Evolutionary conservation across 1,284 basidiomycete species (phyloP).

Genomic region (Tilletia horrida): DNA sequence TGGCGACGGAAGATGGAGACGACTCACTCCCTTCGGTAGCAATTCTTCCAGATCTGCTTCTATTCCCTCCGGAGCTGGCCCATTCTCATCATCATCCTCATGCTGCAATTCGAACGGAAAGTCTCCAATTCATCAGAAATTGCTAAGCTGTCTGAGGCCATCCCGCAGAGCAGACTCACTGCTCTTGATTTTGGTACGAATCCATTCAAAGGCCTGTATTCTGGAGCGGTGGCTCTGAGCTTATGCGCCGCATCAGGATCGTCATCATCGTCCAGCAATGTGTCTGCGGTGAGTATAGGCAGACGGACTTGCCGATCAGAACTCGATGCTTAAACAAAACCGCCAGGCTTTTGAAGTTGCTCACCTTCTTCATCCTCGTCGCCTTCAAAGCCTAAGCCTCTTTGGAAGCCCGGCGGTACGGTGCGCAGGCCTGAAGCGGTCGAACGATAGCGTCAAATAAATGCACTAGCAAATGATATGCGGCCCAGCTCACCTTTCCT

Average conservation of each 20-base stretch:
- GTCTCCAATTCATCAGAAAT: not conserved
- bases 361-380: constrained; percentile 37
- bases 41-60: constrained; percentile 51
- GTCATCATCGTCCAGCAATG: constrained; percentile 11
- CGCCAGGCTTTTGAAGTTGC: no score
- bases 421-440: constrained; percentile 46
- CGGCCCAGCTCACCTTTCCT: constrained; percentile 16
- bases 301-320: no score
- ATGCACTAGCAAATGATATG: not conserved
- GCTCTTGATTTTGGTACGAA: not conserved
- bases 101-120: not conserved
- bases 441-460: not conserved
- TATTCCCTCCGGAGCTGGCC: constrained; percentile 22
- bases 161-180: not conserved
- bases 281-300: not conserved
- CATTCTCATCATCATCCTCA: constrained; percentile 18
- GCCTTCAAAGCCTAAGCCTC: constrained; percentile 65
- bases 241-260: not conserved
- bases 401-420: constrained; percentile 57
- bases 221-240: constrained; percentile 3
- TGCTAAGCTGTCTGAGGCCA: not conserved
- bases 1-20: not conserved
- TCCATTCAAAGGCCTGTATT: not conserved
- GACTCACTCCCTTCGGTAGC: constrained; percentile 32
- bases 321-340: no score